Evolutionary conservation across 2,329 filamentous ascomycete genomes (phyloP), one percentile per base, ranked within the genome.

Genomic region (Arthrobotrys musiformis): DNA sequence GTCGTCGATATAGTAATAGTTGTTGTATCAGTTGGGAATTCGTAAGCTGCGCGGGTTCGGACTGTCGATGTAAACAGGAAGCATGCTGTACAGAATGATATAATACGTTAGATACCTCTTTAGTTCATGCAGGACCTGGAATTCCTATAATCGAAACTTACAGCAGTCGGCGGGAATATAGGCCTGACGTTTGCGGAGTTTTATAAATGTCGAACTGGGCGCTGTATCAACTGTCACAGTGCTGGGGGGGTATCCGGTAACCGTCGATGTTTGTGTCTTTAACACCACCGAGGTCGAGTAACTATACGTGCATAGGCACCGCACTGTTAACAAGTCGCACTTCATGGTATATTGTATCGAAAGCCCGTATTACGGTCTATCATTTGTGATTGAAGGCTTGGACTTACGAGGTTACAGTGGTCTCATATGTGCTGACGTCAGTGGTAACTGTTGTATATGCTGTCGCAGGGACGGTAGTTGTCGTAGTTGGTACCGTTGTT

Each of bases 1-100:
- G 60, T 73, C 13, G 26, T 48, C 17, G 50, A 35, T 50, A 40
- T 17, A 2, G 60, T 66, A 30, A 44, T 46, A 1, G 69, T 73
- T 13, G 46, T 48, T 1, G 48, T 66, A 3, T 24, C 61, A 54
- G n/a, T 24, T 30, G 66, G 66, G 30, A 70, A 70, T 44, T 61
- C 66, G 2, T 40, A 7, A 11, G 42, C 52, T 50, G 24, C 48
- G 11, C 28, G 28, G 11, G 66, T 70, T 15, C n/a, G 11, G 6
- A 50, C 28, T 8, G 15, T 17, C 2, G 70, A 68, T 6, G 62
- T 54, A 22, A 46, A 54, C 19, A 74, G 9, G 24, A 68, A 74
- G 19, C 70, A 74, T 7, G 62, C 70, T 74, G 26, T 42, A n/a
- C 13, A 42, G 9, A 13, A 24, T 19, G 3, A 11, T 11, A 2